Conservation (phyloP, 805 yeast genomes). For the Maudiozyma serrabonitensis region DNA sequence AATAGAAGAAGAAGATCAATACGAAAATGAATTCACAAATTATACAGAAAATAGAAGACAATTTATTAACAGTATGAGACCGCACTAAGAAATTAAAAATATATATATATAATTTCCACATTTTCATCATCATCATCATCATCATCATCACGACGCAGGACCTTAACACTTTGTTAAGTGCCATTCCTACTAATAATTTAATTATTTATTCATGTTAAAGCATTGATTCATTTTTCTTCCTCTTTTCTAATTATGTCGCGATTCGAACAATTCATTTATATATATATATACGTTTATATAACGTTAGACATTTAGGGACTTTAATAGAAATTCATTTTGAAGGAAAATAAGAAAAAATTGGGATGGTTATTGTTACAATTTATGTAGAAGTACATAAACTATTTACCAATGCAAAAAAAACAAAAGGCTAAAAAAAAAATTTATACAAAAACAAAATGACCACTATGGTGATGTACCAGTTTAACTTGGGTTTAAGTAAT, state of each 20-base stretch:
- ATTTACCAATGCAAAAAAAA: no score
- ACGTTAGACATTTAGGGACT: not conserved
- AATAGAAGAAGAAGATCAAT: slow-evolving; percentile 36
- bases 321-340: not conserved
- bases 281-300: not conserved
- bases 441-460: no score
- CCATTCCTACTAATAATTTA: no score
- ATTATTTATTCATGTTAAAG: not conserved
- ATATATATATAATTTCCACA: not conserved
- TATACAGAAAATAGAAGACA: slow-evolving; percentile 35
- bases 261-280: not conserved
- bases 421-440: no score
- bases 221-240: not conserved
- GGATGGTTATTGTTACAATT: no score
- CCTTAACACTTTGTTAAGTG: no score
- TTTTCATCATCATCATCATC: not conserved
- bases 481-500: slow-evolving; percentile 5
- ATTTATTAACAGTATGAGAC: slow-evolving; percentile 34
- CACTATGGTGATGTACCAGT: no score
- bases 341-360: not conserved
- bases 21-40: slow-evolving; percentile 39
- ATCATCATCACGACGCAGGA: no score
- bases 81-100: slow-evolving; percentile 16
- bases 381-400: no score
- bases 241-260: not conserved